phyloP scores from a whole-genome alignment of 257 asterid genomes.

The Nicotiana noctiflora region DNA sequence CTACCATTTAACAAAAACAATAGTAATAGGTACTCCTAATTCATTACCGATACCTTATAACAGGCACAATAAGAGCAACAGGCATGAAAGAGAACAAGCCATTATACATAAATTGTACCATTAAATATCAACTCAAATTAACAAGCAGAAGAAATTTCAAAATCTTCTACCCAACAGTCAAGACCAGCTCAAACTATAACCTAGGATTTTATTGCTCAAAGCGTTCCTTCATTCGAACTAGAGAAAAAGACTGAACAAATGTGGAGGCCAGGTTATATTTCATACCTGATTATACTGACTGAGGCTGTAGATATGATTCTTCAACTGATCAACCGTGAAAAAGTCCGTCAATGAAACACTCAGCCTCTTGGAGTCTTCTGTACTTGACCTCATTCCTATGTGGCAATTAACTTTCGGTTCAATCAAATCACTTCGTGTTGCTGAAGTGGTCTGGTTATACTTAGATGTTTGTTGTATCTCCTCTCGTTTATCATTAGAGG shows the following conservation, averaged over 20 bases:
- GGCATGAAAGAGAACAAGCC: not conserved
- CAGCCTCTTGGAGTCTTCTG: constrained; percentile 24
- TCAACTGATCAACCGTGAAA: constrained; percentile 52
- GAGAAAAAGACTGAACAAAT: not conserved
- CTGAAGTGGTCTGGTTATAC: constrained; percentile 12
- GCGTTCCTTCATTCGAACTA: not conserved
- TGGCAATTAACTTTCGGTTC: constrained; percentile 16
- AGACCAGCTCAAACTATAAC: not conserved
- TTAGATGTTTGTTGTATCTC: constrained; percentile 16
- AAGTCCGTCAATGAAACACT: constrained; percentile 57
- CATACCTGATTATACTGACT: constrained; percentile 38
- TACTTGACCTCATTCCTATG: constrained; percentile 6
- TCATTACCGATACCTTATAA: not conserved
- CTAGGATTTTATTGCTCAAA: not conserved
- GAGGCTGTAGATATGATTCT: constrained; percentile 51
- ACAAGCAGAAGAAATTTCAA: not conserved
- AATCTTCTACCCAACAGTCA: not conserved
- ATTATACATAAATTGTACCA: not conserved
- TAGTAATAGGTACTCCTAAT: not conserved
- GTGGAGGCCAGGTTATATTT: not conserved
- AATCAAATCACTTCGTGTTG: constrained; percentile 15
- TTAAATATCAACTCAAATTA: not conserved
- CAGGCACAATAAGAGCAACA: not conserved
- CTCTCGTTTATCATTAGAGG: constrained; percentile 14
- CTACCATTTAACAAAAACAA: not conserved